Percentiles rank a stretch among this genome's conserved stretches.
phyloP scores from a whole-genome alignment of 2,329 filamentous ascomycete genomes.

The Cytospora piceicola region DNA sequence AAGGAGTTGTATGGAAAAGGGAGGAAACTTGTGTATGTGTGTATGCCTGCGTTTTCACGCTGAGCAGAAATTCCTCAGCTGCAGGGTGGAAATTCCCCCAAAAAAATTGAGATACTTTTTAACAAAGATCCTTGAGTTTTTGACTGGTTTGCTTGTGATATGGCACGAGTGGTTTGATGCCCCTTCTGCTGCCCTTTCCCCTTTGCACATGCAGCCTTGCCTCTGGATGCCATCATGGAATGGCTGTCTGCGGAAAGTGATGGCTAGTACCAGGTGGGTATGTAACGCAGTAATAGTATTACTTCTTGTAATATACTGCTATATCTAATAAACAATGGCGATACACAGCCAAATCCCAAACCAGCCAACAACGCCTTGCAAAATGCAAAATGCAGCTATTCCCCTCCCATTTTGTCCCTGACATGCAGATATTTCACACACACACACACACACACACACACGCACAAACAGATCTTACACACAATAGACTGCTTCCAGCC shows the following conservation, averaged over 20 bases:
- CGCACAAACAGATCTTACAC: not conserved
- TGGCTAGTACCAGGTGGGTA: not conserved
- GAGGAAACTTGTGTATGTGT: not conserved
- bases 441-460: not conserved
- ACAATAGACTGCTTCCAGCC: not conserved
- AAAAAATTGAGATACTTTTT: not conserved
- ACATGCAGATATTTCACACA: not conserved
- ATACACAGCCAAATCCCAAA: not conserved
- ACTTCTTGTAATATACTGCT: not conserved
- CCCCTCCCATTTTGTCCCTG: not conserved
- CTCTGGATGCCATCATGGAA: no score
- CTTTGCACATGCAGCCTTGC: not conserved
- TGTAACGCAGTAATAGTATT: not conserved
- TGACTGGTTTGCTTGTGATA: not conserved
- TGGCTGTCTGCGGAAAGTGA: not conserved
- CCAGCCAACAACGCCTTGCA: not conserved
- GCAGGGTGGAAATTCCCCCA: not conserved
- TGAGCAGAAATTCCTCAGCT: not conserved
- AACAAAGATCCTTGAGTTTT: not conserved
- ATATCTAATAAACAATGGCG: not conserved
- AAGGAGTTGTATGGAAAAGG: conserved; percentile 2
- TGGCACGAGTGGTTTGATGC: not conserved
- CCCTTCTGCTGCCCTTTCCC: not conserved
- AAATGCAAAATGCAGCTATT: not conserved
- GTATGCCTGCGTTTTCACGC: not conserved